These are phyloP conservation scores for Phytophthora crassamura DNA, from an alignment of 352 stramenopile species.

Conservation along the genomic window DNA sequence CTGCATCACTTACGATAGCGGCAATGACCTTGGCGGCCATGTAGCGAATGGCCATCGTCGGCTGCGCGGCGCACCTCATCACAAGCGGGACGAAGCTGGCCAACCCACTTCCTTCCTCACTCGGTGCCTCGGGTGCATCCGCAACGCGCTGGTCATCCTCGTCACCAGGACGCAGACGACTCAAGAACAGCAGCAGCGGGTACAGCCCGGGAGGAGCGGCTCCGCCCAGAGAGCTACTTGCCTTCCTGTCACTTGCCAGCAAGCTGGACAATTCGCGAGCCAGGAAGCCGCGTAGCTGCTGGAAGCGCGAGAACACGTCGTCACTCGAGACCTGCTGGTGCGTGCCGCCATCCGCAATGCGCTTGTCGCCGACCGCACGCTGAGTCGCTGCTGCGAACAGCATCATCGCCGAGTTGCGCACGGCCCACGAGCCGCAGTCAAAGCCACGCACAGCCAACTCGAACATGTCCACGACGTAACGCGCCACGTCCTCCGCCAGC, in stretches of 20 bases:
- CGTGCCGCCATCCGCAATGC: slow-evolving; percentile 76
- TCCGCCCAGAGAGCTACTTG: slow-evolving; percentile 27
- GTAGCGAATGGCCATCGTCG: slow-evolving; percentile 76
- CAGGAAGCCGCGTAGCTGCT: slow-evolving; percentile 69
- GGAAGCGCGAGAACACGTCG: slow-evolving; percentile 85
- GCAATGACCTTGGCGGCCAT: slow-evolving; percentile 85
- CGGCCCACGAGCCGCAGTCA: slow-evolving; percentile 84
- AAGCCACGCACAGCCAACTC: slow-evolving; percentile 85
- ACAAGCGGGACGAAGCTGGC: slow-evolving; percentile 73
- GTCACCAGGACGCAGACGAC: slow-evolving; percentile 70
- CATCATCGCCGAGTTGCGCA: slow-evolving; percentile 94
- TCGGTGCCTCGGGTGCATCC: slow-evolving; percentile 14
- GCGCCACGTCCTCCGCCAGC: slow-evolving; percentile 81
- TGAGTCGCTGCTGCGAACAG: slow-evolving; percentile 86
- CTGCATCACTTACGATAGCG: slow-evolving; percentile 64
- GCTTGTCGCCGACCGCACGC: slow-evolving; percentile 84
- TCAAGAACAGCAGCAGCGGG: slow-evolving; percentile 82
- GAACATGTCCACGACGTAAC: slow-evolving; percentile 90
- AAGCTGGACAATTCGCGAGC: slow-evolving; percentile 59
- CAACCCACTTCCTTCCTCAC: slow-evolving; percentile 29
- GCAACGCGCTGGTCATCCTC: slow-evolving; percentile 49
- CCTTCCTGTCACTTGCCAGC: slow-evolving; percentile 28
- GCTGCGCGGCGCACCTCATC: slow-evolving; percentile 68
- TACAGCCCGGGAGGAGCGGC: slow-evolving; percentile 69
- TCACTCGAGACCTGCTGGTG: slow-evolving; percentile 66